A percentile compares a stretch with the other conserved stretches of the same genome.
These are phyloP conservation scores for Populus tremula DNA, from an alignment of 345 rosid genomes.

Conservation along the genomic window DNA sequence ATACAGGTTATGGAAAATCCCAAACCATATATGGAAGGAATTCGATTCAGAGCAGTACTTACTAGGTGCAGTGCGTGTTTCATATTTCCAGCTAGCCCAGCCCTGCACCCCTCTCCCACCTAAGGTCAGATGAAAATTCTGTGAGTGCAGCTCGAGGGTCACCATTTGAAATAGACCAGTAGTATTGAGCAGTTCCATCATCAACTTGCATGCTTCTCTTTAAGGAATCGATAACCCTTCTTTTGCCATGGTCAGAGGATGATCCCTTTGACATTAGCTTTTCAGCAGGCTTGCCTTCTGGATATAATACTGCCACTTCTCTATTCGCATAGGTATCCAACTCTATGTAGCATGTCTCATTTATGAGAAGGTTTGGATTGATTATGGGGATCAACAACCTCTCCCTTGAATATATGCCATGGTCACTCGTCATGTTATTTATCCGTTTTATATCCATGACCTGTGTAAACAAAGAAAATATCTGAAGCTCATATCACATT, in stretches of 20 bases:
- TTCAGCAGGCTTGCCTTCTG: slow-evolving; percentile 52
- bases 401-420: slow-evolving; percentile 79
- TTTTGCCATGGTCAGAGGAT: slow-evolving; percentile 55
- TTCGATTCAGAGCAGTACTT: neutral
- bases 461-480: slow-evolving; percentile 32
- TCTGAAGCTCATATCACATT: neutral
- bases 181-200: slow-evolving; percentile 81
- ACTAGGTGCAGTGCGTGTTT: neutral
- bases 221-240: slow-evolving; percentile 59
- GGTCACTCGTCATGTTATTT: slow-evolving; percentile 92
- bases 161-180: slow-evolving; percentile 69
- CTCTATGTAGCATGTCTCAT: slow-evolving; percentile 78
- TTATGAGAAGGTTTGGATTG: slow-evolving; percentile 54
- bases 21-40: neutral
- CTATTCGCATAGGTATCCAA: slow-evolving; percentile 64
- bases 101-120: slow-evolving; percentile 66
- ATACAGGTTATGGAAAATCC: neutral
- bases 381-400: slow-evolving; percentile 76
- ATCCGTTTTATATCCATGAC: slow-evolving; percentile 75
- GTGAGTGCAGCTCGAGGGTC: slow-evolving; percentile 75
- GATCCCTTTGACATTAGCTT: slow-evolving; percentile 30
- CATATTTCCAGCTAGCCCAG: slow-evolving; percentile 27
- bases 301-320: slow-evolving; percentile 80
- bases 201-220: slow-evolving; percentile 91
- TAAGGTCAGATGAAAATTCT: slow-evolving; percentile 62